Evolutionary conservation across 1,139 yeast species (phyloP), one percentile per base, ranked within the genome.

Genomic region (Yarrowia galli): DNA sequence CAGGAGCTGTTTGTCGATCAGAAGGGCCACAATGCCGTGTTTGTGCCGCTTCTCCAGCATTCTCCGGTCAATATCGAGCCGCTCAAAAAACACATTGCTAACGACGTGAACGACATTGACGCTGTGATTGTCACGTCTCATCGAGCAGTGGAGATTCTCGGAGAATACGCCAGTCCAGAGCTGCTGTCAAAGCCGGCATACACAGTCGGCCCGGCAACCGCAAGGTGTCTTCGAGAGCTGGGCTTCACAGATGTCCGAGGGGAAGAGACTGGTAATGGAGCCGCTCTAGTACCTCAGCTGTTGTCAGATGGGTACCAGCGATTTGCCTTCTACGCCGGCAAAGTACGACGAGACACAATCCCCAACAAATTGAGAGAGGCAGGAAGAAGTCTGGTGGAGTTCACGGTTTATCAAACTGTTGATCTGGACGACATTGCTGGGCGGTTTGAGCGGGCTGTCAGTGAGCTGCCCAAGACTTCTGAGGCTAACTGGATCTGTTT

Each of bases 181-280:
- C 2, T 78, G 13, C 69, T 84, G 15, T 67, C 72, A 0, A 87
- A 86, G 72, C 84, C 88, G 0, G 89, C 89, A 0, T 95, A 88
- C 74, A 92, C 98, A 0, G 98, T 95, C 8, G 98, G 98, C 0
- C 97, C 97, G 0, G 95, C 97, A 0, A 93, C 98, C 0, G 84
- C 83, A 28, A 80, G 81, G 23, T 86, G 89, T n/a, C 78, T 93
- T 20, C 71, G 75, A 4, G 79, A 81, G 7, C 79, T 87, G 38
- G 97, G 97, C 1, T 93, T 92, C 74, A 74, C 70, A 0, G 83
- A 87, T 70, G 84, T 95, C 0, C 79, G 86, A 69, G 98, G 98
- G 3, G 76, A 75, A 1, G 79, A 85, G 12, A 92, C 97, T 1
- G 98, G 98, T 0, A 92, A 92, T 75, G 98, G 98, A 0, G 79